These are phyloP conservation scores for Ogataea wickerhamii DNA, from an alignment of 805 yeast genomes.

Conservation along the genomic window DNA sequence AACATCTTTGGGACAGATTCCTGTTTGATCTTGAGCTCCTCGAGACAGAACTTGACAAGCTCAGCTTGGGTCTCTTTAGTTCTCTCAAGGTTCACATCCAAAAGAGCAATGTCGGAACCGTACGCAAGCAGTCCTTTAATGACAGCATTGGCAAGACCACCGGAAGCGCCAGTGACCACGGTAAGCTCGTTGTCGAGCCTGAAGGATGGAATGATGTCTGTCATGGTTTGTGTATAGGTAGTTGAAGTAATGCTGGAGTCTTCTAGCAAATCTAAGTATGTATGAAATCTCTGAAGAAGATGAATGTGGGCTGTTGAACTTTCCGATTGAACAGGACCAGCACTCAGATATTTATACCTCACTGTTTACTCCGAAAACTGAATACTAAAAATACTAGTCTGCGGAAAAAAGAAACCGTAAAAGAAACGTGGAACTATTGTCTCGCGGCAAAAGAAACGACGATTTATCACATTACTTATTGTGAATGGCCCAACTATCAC, in stretches of 20 bases:
- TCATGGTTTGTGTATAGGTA: too few species aligned
- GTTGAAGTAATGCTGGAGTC: too few species aligned
- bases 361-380: neutral
- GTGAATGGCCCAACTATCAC: too few species aligned
- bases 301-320: too few species aligned
- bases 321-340: too few species aligned
- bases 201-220: conserved; percentile 52
- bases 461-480: too few species aligned
- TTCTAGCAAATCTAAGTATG: too few species aligned
- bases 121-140: conserved; percentile 67
- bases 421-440: too few species aligned
- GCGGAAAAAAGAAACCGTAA: neutral
- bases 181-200: conserved; percentile 70
- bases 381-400: neutral
- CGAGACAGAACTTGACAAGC: conserved; percentile 29
- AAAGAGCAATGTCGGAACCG: conserved; percentile 72
- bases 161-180: conserved; percentile 77
- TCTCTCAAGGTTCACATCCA: conserved; percentile 63
- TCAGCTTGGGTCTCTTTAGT: conserved; percentile 53
- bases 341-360: neutral
- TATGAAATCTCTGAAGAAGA: too few species aligned
- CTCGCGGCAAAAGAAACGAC: conserved; percentile 1
- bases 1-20: conserved; percentile 39
- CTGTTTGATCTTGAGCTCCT: conserved; percentile 25
- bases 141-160: conserved; percentile 66